Base-by-base conservation (phyloP, 2,329 filamentous ascomycete species). In the Phaeosphaeriaceae sp. region DNA sequence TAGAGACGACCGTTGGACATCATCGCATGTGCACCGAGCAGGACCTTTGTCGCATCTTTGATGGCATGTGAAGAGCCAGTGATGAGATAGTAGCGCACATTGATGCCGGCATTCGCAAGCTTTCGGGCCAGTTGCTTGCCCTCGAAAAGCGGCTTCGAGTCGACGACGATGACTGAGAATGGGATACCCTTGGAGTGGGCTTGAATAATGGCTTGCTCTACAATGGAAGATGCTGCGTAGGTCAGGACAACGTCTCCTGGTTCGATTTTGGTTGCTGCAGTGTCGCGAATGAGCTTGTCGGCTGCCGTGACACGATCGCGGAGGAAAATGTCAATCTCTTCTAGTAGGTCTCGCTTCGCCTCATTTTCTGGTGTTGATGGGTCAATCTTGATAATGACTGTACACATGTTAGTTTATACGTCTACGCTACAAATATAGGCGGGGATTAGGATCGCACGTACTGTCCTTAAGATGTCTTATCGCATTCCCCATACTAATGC, bases 401-500 rank as follows among this genome's bases (percentile, higher is more conserved):
- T 15, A 13, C 22, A 27, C 13, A 36, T 13, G 31, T 36, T 3
- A 36, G 31, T 13, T 15, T 36, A 5, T 11, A 13, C n/a, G n/a
- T n/a, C n/a, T 36, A 13, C 31, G 13, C 7, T 36, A 36, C 31
- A 27, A 9, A 9, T 27, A 9, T 27, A 27, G 9, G 25, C 25
- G 25, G 31, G 20, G 40, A n/a, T 22, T 13, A 2, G 19, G 19
- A 25, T 31, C n/a, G 21, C 40, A 56, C 65, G 65, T 65, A 73
- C 69, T 60, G 48, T 97, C 87, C 82, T 99, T 99, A 50, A 99
- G 85, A 84, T 93, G 94, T 54, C 95, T 88, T 74, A 99, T 96
- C 36, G 93, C 93, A 76, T 98, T 99, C 60, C 95, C 95, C 89
- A 98, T 97, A 61, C 92, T 92, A 78, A 97, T 95, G 66, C 92